phyloP scores from a whole-genome alignment of 345 rosid genomes.

The Ceriops tagal region DNA sequence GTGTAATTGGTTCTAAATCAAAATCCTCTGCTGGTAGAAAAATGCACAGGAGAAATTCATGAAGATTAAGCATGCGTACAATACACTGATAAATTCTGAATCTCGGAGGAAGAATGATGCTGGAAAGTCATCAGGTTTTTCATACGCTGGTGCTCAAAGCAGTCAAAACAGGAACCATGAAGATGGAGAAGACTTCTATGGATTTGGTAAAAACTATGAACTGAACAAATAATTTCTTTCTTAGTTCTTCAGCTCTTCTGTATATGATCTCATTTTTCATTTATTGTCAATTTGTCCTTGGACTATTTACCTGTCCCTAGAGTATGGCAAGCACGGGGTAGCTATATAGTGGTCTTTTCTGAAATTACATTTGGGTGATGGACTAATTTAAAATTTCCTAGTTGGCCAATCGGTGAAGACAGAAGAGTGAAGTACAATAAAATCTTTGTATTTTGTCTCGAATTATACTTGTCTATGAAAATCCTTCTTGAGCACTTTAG shows the following conservation, averaged over 20 bases:
- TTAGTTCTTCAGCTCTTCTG: not conserved
- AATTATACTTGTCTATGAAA: no score
- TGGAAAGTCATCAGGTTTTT: conserved; percentile 57
- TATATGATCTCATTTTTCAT: not conserved
- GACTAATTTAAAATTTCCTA: no score
- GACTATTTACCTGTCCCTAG: no score
- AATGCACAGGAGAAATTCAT: conserved; percentile 73
- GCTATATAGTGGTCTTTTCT: no score
- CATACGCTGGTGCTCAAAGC: conserved; percentile 46
- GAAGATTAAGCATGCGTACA: conserved; percentile 62
- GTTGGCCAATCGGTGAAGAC: no score
- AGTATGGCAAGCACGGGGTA: no score
- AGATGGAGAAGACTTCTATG: conserved; percentile 80
- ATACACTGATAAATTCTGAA: conserved; percentile 64
- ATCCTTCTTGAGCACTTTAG: no score
- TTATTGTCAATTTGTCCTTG: no score
- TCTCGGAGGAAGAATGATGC: conserved; percentile 50
- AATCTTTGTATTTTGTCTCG: no score
- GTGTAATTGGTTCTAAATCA: conserved; percentile 6
- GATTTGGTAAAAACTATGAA: conserved; percentile 60
- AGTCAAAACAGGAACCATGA: conserved; percentile 28
- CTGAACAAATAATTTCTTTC: not conserved
- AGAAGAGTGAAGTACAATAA: no score
- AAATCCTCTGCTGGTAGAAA: conserved; percentile 41
- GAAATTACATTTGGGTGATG: no score